Evolutionary conservation across 116 monocot genomes (phyloP), one percentile per base, ranked within the genome.

Genomic region (Zostera marina): DNA sequence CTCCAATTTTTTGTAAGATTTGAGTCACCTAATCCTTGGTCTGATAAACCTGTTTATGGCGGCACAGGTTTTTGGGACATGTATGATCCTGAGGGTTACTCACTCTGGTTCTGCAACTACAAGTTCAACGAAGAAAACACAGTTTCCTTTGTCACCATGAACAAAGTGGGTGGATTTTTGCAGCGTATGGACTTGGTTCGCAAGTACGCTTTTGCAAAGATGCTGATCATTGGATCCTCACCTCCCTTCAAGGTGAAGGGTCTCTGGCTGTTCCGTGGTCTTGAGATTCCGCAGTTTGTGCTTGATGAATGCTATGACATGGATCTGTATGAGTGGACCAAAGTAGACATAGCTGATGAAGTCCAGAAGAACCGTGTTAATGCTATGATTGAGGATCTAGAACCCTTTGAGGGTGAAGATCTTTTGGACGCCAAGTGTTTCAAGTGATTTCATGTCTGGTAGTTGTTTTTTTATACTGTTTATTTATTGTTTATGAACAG

Each of bases 121-220:
- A 87, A 84, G 54, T 93, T 84, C 77, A 84, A 87, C 23, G 87
- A 87, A 9, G 87, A 93, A 77, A 93, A 93, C 63, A 84, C 79
- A 0, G 93, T 88, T 11, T 87, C 84, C 0, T 93, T 79, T 52
- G 84, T 88, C 41, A 88, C 88, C 9, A 3, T 84, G 53, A 93
- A 93, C 84, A 88, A 88, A 69, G 81, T 87, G 0, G 42, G 93
- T 20, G 88, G 88, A 0, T 88, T 88, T 59, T 70, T 93, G 64
- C 88, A 87, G 73, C 76, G 84, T 25, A 87, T 93, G 93, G 93
- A 93, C 47, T 49, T 93, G 16, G 76, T 71, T 32, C 83, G 87
- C 47, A 93, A 93, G 68, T 84, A 87, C 42, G 84, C 93, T 0
- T 93, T 93, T 39, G 93, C 87, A 6, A 93, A 93, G 81, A 93